Evolutionary conservation across 2,329 filamentous ascomycete species (phyloP), one percentile per base, ranked within the genome.

Genomic region (Venturia carpophila): DNA sequence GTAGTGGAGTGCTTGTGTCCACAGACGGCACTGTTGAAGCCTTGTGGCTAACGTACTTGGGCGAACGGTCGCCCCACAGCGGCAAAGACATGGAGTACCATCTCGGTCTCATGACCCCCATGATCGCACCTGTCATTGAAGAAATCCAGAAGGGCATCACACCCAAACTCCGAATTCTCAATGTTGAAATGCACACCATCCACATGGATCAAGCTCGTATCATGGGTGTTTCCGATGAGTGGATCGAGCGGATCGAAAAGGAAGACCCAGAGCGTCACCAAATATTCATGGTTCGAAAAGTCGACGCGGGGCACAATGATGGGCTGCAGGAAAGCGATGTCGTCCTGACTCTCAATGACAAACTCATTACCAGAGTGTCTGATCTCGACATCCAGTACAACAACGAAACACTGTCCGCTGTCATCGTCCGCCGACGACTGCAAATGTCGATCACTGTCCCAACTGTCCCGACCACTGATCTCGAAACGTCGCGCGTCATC

Each of bases 311-410:
- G 27, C 83, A 75, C 71, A 71, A 81, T n/a, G 81, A 83, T 61
- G 84, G 87, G 19, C 82, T 99, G 19, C 82, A 90, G 39, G 95
- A 99, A 78, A 92, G 92, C 62, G 94, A 99, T 73, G 88, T 99
- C 63, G 87, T 99, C 66, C 83, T 99, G 67, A 95, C 91, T 0
- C 80, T 99, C 60, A 97, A 97, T 75, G 90, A 84, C 70, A 90
- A 93, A 73, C 87, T 97, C 68, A 93, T 97, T 76, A 99, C 95
- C 0, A 88, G 91, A 61, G 92, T 97, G 65, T 89, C 89, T 0
- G 92, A 99, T 75, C 84, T 99, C 55, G 94, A 99, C 74, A 83
- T 97, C 69, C 97, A 97, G 94, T 99, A 99, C 78, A 87, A 89
- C 70, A 86, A 95, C 72, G 88, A 93, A 67, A 76, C 84, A 41